These are phyloP conservation scores for Suhomyces yuchorum DNA, from an alignment of 1,139 yeast genomes.

Conservation along the genomic window DNA sequence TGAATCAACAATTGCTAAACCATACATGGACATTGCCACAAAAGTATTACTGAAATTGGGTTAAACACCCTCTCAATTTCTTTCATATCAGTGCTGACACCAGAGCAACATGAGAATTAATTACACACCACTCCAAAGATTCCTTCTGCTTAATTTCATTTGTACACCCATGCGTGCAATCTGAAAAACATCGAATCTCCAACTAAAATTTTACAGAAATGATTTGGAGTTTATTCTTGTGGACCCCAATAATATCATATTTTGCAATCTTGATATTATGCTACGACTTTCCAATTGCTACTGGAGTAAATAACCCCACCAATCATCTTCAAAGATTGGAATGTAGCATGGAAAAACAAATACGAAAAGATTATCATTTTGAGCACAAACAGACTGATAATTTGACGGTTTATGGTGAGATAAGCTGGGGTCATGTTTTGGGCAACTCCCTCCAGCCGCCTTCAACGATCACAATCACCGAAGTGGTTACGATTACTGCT, in stretches of 20 bases:
- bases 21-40: conserved; percentile 50
- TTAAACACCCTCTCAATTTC: background rate
- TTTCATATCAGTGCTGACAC: too few species aligned
- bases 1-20: conserved; percentile 34
- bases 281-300: background rate
- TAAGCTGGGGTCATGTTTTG: background rate
- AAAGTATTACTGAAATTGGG: conserved; percentile 22
- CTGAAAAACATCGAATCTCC: background rate
- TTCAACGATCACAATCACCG: background rate
- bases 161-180: too few species aligned
- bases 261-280: background rate
- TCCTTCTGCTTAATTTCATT: background rate
- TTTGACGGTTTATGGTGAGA: background rate
- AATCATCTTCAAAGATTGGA: too few species aligned
- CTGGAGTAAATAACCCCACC: background rate
- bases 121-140: background rate
- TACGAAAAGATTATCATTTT: too few species aligned
- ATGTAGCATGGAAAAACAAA: too few species aligned
- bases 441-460: background rate
- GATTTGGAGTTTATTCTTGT: background rate
- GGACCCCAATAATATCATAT: background rate
- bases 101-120: too few species aligned
- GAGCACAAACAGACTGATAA: too few species aligned
- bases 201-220: background rate
- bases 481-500: background rate